These are phyloP conservation scores for Zalaria sp. DNA, from an alignment of 2,329 filamentous ascomycete genomes.

Conservation along the genomic window DNA sequence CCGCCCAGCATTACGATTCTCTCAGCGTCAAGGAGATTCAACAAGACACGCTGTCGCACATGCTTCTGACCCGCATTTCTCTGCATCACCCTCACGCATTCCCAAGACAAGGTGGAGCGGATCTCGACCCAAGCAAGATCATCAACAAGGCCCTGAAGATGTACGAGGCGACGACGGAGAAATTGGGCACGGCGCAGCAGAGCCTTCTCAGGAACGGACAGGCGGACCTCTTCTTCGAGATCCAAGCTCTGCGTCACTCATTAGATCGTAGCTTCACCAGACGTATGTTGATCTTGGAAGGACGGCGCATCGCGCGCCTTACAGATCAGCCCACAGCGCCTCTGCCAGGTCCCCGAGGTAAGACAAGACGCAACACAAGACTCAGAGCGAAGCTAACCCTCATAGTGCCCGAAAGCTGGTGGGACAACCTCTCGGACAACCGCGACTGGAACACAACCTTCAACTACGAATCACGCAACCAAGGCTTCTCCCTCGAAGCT, in stretches of 20 bases:
- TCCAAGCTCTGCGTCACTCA: conserved; percentile 16
- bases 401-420: conserved; percentile 14
- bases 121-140: conserved; percentile 15
- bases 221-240: conserved; percentile 21
- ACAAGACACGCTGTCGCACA: conserved; percentile 20
- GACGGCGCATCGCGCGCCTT: conserved; percentile 16
- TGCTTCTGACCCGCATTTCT: conserved; percentile 17
- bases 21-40: conserved; percentile 22
- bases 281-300: conserved; percentile 18
- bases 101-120: conserved; percentile 5
- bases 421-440: conserved; percentile 13
- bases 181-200: conserved; percentile 16
- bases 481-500: conserved; percentile 4
- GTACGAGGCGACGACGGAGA: conserved; percentile 17
- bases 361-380: neutral
- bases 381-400: conserved; percentile 9
- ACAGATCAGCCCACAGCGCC: conserved; percentile 9
- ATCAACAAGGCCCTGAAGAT: conserved; percentile 14
- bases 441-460: conserved; percentile 20
- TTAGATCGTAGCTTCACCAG: conserved; percentile 16
- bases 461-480: conserved; percentile 11
- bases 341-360: conserved; percentile 1
- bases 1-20: conserved; percentile 15
- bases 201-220: conserved; percentile 16
- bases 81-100: conserved; percentile 13